Conservation (phyloP, 2,329 filamentous ascomycete genomes). For the Fusarium pseudonygamai region DNA sequence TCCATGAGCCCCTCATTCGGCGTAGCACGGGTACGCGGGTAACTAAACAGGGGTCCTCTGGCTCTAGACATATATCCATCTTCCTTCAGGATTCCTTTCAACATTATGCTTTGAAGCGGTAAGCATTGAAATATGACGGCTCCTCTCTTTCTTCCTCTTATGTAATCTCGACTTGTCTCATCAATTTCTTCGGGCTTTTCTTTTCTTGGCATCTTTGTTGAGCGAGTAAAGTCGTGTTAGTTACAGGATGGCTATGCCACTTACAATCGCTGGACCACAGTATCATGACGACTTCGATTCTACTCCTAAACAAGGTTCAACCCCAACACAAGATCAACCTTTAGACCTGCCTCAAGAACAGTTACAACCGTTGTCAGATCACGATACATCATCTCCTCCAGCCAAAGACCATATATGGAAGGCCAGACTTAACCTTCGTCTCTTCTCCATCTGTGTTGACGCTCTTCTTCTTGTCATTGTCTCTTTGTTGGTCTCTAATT, state of each 20-base stretch:
- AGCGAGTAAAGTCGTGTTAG: neutral
- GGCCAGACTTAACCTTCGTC: constrained; percentile 19
- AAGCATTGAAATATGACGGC: neutral
- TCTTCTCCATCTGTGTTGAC: constrained; percentile 24
- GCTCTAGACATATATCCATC: neutral
- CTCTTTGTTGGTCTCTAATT: neutral
- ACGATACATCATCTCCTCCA: neutral
- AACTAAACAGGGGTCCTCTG: constrained; percentile 3
- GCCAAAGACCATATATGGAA: neutral
- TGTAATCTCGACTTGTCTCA: neutral
- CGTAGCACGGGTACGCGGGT: neutral
- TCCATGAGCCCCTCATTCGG: constrained; percentile 10
- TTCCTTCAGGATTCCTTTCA: constrained; percentile 2
- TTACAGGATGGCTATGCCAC: neutral
- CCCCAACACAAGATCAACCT: neutral
- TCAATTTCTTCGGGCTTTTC: neutral
- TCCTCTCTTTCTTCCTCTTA: neutral
- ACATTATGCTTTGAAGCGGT: neutral
- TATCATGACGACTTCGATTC: neutral
- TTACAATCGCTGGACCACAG: constrained; percentile 2
- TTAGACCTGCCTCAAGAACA: neutral
- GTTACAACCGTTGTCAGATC: neutral
- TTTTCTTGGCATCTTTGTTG: neutral
- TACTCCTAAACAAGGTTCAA: neutral
- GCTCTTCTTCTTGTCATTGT: constrained; percentile 12